A percentile compares a stretch with the other conserved stretches of the same genome.
Evolutionary conservation across 495 filamentous ascomycete species (phyloP).

Genomic region (Alectoria sarmentosa): DNA sequence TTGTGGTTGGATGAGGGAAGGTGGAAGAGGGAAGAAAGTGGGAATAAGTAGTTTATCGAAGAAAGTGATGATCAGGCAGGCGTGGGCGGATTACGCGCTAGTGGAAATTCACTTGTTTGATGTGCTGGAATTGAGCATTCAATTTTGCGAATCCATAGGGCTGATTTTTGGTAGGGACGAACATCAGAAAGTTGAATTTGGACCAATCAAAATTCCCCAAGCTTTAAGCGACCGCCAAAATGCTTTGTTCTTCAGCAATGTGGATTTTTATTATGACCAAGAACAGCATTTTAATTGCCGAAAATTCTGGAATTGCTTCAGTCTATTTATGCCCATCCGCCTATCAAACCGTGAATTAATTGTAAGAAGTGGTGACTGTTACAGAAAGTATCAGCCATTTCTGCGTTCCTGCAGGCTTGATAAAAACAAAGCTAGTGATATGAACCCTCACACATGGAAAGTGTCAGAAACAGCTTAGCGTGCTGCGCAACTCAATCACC

Average conservation of each 20-base stretch:
- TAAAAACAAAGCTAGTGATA: slow-evolving; percentile 17
- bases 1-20: slow-evolving; percentile 33
- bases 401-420: background rate
- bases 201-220: slow-evolving; percentile 20
- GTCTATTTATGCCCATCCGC: background rate
- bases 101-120: slow-evolving; percentile 22
- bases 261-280: slow-evolving; percentile 14
- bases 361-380: background rate
- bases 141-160: slow-evolving; percentile 35
- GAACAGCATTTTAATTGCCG: slow-evolving; percentile 12
- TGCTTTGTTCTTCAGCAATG: slow-evolving; percentile 1
- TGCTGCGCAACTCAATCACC: slow-evolving; percentile 18
- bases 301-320: background rate
- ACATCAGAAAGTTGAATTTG: slow-evolving; percentile 1
- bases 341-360: background rate
- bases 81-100: slow-evolving; percentile 23
- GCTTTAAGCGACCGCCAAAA: slow-evolving; percentile 10
- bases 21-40: slow-evolving; percentile 39
- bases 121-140: slow-evolving; percentile 30
- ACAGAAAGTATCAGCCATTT: background rate
- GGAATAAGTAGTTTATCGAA: slow-evolving; percentile 38
- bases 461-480: slow-evolving; percentile 19
- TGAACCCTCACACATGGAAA: slow-evolving; percentile 15
- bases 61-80: slow-evolving; percentile 28
- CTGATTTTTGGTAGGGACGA: slow-evolving; percentile 29